These are phyloP conservation scores for Scutellaria baicalensis DNA, from an alignment of 257 asterid species.

Conservation along the genomic window DNA sequence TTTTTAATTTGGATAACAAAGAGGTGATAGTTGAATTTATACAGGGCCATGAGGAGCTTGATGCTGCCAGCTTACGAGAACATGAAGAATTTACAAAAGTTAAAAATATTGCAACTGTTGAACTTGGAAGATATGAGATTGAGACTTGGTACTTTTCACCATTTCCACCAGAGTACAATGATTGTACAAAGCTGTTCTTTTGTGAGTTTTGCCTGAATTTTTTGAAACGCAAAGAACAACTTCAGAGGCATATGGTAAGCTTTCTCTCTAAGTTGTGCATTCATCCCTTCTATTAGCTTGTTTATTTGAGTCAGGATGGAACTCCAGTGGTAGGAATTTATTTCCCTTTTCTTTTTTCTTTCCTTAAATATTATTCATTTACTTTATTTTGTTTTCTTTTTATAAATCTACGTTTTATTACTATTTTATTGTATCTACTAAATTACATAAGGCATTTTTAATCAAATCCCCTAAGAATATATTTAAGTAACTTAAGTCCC, in stretches of 20 bases:
- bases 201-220: slow-evolving; percentile 88
- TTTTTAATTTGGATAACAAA: slow-evolving; percentile 4
- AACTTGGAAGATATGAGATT: slow-evolving; percentile 93
- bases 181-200: slow-evolving; percentile 77
- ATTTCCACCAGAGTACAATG: slow-evolving; percentile 89
- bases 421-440: too few relatives aligned
- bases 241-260: slow-evolving; percentile 92
- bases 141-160: slow-evolving; percentile 99
- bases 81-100: slow-evolving; percentile 96
- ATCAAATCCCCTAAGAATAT: too few relatives aligned
- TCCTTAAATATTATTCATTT: too few relatives aligned
- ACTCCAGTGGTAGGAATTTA: background rate
- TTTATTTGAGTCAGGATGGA: slow-evolving; percentile 2
- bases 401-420: too few relatives aligned
- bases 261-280: background rate
- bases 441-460: too few relatives aligned
- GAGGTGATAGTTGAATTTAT: slow-evolving; percentile 1
- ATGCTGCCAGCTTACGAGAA: slow-evolving; percentile 96
- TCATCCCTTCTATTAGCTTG: background rate
- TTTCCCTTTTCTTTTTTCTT: too few relatives aligned
- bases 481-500: too few relatives aligned
- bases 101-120: slow-evolving; percentile 82
- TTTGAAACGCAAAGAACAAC: slow-evolving; percentile 87
- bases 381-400: too few relatives aligned
- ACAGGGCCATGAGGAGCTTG: slow-evolving; percentile 98